phyloP scores from a whole-genome alignment of 345 rosid genomes.

The Litchi chinensis region DNA sequence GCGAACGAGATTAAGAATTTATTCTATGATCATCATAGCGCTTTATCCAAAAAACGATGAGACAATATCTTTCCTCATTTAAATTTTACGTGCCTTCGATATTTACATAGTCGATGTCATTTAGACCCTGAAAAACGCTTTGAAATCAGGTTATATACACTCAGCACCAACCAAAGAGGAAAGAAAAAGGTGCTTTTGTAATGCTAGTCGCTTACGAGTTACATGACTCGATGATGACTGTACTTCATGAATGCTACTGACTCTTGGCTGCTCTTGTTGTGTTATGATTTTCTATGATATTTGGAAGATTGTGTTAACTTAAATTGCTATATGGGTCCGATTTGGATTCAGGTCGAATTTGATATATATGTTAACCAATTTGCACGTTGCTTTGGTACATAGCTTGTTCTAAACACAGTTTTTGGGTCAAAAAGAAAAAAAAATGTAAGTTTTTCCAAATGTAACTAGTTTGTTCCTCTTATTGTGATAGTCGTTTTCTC shows the following conservation, averaged over 20 bases:
- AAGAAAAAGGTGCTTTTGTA: background rate
- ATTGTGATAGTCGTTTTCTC: too few species aligned
- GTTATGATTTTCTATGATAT: background rate
- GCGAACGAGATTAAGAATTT: slow-evolving; percentile 52
- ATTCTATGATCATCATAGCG: background rate
- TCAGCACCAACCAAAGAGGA: background rate
- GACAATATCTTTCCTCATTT: background rate
- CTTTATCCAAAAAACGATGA: background rate
- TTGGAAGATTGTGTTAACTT: background rate
- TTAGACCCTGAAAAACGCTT: background rate
- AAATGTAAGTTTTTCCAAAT: too few species aligned
- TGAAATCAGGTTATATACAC: background rate
- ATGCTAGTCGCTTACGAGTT: background rate
- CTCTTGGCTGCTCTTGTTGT: background rate
- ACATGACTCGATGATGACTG: background rate
- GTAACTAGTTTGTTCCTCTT: too few species aligned
- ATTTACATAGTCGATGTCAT: background rate
- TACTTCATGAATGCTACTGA: background rate
- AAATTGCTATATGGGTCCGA: background rate
- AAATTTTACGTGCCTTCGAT: background rate
- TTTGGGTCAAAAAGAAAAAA: background rate
- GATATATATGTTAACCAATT: background rate
- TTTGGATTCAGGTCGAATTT: background rate
- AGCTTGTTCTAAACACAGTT: background rate
- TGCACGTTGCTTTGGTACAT: background rate